A percentile compares a stretch with the other conserved stretches of the same genome.
Conservation (phyloP, 306 rosid species). For the Hippophae tibetana region DNA sequence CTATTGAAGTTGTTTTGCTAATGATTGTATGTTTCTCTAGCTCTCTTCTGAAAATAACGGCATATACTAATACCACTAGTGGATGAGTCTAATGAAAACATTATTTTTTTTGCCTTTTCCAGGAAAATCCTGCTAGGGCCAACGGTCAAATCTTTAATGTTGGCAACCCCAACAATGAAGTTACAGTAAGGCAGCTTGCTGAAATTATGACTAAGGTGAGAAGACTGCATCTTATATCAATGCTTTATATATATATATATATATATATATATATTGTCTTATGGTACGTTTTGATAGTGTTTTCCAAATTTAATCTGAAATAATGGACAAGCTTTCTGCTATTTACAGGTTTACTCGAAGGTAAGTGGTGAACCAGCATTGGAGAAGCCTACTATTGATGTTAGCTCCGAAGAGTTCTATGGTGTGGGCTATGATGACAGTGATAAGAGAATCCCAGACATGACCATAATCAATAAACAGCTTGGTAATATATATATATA, state of each 20-base stretch:
- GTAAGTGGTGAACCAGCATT: constrained; percentile 62
- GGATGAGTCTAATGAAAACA: too few relatives aligned
- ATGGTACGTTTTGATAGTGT: background rate
- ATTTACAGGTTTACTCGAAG: constrained; percentile 62
- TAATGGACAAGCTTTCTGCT: background rate
- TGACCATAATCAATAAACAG: constrained; percentile 82
- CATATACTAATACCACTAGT: too few relatives aligned
- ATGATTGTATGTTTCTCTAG: constrained; percentile 55
- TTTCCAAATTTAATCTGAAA: background rate
- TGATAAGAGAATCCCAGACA: constrained; percentile 91
- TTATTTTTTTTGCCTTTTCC: constrained; percentile 6
- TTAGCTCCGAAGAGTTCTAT: constrained; percentile 78
- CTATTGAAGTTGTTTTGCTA: constrained; percentile 83
- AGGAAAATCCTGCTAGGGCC: constrained; percentile 92
- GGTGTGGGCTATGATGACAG: constrained; percentile 92
- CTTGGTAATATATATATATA: constrained; percentile 42
- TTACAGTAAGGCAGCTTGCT: constrained; percentile 91
- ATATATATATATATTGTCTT: background rate
- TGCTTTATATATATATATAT: background rate
- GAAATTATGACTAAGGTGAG: constrained; percentile 87
- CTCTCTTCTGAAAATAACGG: background rate
- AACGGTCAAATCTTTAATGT: constrained; percentile 85
- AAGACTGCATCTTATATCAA: background rate
- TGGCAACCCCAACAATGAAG: constrained; percentile 95
- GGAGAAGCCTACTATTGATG: constrained; percentile 58